Percentiles rank a stretch among this genome's conserved stretches.
Evolutionary conservation across 2,329 filamentous ascomycete genomes (phyloP).

Genomic region (Stemphylium lycopersici): DNA sequence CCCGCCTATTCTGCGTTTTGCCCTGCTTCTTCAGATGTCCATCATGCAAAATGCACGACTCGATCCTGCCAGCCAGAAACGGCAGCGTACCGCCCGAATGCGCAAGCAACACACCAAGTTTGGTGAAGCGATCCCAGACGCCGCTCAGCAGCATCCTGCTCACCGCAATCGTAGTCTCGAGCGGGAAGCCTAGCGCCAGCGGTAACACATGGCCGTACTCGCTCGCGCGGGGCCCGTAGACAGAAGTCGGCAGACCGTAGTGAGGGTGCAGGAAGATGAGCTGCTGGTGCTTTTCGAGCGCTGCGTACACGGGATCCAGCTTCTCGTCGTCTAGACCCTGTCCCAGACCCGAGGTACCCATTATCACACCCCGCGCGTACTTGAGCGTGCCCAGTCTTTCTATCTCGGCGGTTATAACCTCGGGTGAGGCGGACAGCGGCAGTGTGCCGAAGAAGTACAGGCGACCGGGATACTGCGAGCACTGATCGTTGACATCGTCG

Average conservation of each 20-base stretch:
- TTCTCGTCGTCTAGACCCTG: conserved; percentile 77
- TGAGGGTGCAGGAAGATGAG: conserved; percentile 89
- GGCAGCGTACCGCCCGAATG: conserved; percentile 89
- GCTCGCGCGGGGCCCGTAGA: conserved; percentile 76
- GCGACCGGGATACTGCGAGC: conserved; percentile 67
- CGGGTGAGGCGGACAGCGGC: conserved; percentile 70
- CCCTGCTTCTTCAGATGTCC: conserved; percentile 72
- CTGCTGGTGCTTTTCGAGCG: conserved; percentile 68
- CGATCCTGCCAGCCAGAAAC: conserved; percentile 85
- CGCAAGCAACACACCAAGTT: conserved; percentile 76
- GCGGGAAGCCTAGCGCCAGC: conserved; percentile 83
- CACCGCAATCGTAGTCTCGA: conserved; percentile 92
- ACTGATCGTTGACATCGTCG: conserved; percentile 76
- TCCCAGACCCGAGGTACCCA: conserved; percentile 83
- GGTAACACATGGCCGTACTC: conserved; percentile 87
- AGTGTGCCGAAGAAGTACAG: conserved; percentile 85
- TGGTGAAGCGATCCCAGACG: conserved; percentile 77
- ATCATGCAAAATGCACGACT: conserved; percentile 86
- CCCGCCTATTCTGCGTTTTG: conserved; percentile 61
- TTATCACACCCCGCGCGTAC: conserved; percentile 82
- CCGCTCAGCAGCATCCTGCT: conserved; percentile 85
- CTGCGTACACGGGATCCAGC: conserved; percentile 74
- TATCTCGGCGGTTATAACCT: conserved; percentile 70
- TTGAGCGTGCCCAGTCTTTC: conserved; percentile 64
- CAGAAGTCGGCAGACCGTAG: conserved; percentile 81